These are phyloP conservation scores for Phytophthora constricta DNA, from an alignment of 352 stramenopile species.

Conservation along the genomic window DNA sequence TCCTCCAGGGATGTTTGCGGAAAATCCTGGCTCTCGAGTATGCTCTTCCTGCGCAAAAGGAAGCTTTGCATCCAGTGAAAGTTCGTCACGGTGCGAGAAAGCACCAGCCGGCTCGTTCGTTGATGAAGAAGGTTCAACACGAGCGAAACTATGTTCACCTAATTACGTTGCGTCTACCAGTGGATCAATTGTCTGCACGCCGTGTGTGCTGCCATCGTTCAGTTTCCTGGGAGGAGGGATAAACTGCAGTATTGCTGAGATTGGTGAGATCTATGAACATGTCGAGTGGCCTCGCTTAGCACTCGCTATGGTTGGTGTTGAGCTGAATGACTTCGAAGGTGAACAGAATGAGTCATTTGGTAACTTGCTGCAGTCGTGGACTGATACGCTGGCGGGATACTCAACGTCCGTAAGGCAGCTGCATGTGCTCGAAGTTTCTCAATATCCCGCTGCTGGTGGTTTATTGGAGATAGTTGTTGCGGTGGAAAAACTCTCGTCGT, in stretches of 20 bases:
- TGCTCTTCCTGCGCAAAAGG: conserved; percentile 45
- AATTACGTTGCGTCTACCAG: conserved; percentile 23
- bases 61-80: conserved; percentile 35
- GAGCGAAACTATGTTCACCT: conserved; percentile 38
- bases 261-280: conserved; percentile 53
- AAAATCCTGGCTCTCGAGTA: conserved; percentile 1
- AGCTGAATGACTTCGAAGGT: conserved; percentile 8
- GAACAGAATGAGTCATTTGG: conserved; percentile 6
- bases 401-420: conserved; percentile 17
- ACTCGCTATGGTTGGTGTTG: conserved; percentile 32
- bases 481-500: conserved; percentile 35
- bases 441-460: background rate
- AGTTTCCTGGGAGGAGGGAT: conserved; percentile 41
- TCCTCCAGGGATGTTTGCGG: conserved; percentile 36
- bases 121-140: conserved; percentile 30
- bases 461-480: conserved; percentile 31
- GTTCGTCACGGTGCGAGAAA: conserved; percentile 35
- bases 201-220: conserved; percentile 35
- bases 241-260: conserved; percentile 32
- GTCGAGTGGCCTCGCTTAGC: conserved; percentile 42
- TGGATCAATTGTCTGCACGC: conserved; percentile 38
- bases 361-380: conserved; percentile 29
- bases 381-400: conserved; percentile 28
- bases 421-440: conserved; percentile 36
- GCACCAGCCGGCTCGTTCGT: conserved; percentile 48